Base-by-base conservation (phyloP, 1,139 yeast genomes). In the Sugiyamaella neomexicana region DNA sequence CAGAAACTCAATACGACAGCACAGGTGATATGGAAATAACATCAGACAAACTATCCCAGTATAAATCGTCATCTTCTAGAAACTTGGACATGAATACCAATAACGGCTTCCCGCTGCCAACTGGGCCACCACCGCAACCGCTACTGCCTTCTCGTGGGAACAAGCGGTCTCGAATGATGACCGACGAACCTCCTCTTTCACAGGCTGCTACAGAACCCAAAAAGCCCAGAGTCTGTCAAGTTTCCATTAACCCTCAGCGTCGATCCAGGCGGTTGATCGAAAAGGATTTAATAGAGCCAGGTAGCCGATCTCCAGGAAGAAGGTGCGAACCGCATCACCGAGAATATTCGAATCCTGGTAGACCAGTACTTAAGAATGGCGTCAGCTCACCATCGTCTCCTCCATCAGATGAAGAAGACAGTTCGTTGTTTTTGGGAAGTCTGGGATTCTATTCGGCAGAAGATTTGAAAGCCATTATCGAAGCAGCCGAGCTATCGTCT, bases 371-470 rank as follows among this genome's bases (percentile, higher is more conserved):
- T n/a, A 62, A 60, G 44, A 50, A 44, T 15, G 23, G 49, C 6
- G 25, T 1, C n/a, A 13, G 25, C 5, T 20, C 5, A 5, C 25
- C 25, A 5, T 20, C 39, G 12, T 34, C 42, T 4, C 23, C 36
- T n/a, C 23, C 34, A 5, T 9, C 31, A 3, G 41, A 34, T 7
- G 46, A 42, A 6, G 46, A 47, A 10, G 29, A 38, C 9, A 23
- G 15, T 45, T 31, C 34, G 2, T 34, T 44, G 1, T 46, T 32
- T 7, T 8, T 17, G 5, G 42, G 31, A 27, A 49, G 50, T 17
- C 23, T 52, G 2, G 66, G 66, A n/a, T 62, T 63, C 49, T 63
- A 63, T 44, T 59, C 65, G 5, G 63, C 65, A 3, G 58, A 59
- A 5, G 62, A 58, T 32, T 57, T 62, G 15, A 39, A 46, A 25